Percentiles rank a stretch among this genome's conserved stretches.
These are phyloP conservation scores for Colletotrichum sp. DNA, from an alignment of 2,329 filamentous ascomycete species.

Conservation along the genomic window DNA sequence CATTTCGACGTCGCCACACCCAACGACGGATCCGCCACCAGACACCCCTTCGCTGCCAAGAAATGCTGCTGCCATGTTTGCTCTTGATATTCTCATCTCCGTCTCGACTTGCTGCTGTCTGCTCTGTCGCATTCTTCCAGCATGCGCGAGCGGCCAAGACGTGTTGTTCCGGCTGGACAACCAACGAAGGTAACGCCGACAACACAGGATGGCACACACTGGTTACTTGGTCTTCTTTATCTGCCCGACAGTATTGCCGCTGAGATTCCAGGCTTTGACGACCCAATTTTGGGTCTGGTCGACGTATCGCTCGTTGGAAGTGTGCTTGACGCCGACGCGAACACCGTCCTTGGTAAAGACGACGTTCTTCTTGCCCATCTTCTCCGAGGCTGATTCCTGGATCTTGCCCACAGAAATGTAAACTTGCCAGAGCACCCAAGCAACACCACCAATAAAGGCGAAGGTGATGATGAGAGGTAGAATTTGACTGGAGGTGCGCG, in stretches of 20 bases:
- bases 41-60: neutral
- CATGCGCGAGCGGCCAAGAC: neutral
- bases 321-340: conserved; percentile 72
- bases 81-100: neutral
- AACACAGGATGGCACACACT: neutral
- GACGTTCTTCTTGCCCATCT: conserved; percentile 78
- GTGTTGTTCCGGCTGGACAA: neutral
- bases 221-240: conserved; percentile 17
- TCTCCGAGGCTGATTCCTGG: conserved; percentile 66
- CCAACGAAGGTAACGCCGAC: neutral
- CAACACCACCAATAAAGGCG: conserved; percentile 58
- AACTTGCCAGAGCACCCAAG: conserved; percentile 74
- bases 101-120: neutral
- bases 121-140: neutral
- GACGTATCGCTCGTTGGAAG: conserved; percentile 73
- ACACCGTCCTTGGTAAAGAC: conserved; percentile 78
- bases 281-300: conserved; percentile 74
- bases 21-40: neutral
- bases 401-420: conserved; percentile 73
- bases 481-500: conserved; percentile 54
- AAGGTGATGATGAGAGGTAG: conserved; percentile 72
- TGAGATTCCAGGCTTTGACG: conserved; percentile 70
- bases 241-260: conserved; percentile 30
- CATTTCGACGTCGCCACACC: neutral
- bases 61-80: neutral